These are phyloP conservation scores for Saccharomycopsis microspora DNA, from an alignment of 805 yeast species.

Conservation along the genomic window DNA sequence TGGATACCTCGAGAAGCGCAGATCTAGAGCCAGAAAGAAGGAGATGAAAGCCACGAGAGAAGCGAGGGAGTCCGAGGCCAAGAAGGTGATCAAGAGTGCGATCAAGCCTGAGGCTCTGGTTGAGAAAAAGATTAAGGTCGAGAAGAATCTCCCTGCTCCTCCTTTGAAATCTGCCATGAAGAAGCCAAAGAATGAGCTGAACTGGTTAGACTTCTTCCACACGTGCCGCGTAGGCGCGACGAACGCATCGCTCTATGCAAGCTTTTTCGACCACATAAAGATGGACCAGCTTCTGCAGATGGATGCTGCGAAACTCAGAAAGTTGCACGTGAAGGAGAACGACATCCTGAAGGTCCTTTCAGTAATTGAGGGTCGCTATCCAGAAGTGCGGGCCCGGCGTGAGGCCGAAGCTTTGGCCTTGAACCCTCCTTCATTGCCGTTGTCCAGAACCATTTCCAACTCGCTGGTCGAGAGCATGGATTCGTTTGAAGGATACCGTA, in stretches of 20 bases:
- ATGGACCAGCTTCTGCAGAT: constrained; percentile 86
- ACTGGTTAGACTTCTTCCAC: constrained; percentile 92
- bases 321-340: constrained; percentile 90
- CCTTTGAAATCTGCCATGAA: constrained; percentile 19
- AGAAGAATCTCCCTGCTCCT: constrained; percentile 22
- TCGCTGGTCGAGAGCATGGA: constrained; percentile 18
- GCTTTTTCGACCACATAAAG: constrained; percentile 78
- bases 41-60: neutral
- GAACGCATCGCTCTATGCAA: constrained; percentile 85
- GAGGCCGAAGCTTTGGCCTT: too few species aligned
- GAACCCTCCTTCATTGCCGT: constrained; percentile 44
- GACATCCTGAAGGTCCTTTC: constrained; percentile 70
- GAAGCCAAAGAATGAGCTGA: constrained; percentile 23
- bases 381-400: too few species aligned
- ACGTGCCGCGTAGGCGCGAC: constrained; percentile 88
- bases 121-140: constrained; percentile 11
- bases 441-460: constrained; percentile 64
- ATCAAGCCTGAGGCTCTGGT: constrained; percentile 9
- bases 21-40: constrained; percentile 26
- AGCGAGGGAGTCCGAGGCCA: constrained; percentile 39
- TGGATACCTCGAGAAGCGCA: constrained; percentile 58
- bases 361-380: too few species aligned
- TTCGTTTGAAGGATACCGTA: constrained; percentile 50
- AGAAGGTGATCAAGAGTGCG: constrained; percentile 19
- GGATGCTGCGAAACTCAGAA: constrained; percentile 70